Evolutionary conservation across 306 rosid genomes (phyloP).

Genomic region (Rosa multiflora): DNA sequence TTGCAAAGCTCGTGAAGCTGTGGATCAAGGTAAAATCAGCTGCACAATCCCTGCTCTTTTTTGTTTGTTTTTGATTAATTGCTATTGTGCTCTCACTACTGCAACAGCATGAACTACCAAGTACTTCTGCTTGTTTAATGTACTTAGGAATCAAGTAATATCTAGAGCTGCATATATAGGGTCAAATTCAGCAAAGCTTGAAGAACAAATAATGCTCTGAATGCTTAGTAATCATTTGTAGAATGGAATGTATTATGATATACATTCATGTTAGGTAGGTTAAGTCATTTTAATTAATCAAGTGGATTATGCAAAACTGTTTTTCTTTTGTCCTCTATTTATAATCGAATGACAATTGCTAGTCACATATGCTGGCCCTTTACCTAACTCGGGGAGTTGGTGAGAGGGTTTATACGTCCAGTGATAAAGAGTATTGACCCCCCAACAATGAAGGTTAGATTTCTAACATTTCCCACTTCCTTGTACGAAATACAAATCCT

Average conservation of each 20-base stretch:
- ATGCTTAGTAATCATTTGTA: neutral
- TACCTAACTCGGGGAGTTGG: neutral
- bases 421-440: neutral
- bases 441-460: neutral
- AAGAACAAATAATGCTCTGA: neutral
- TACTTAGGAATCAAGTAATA: neutral
- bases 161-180: neutral
- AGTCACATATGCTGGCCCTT: neutral
- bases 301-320: neutral
- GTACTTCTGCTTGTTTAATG: neutral
- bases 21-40: slow-evolving; percentile 42
- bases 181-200: neutral
- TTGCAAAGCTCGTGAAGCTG: slow-evolving; percentile 77
- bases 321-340: neutral
- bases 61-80: neutral
- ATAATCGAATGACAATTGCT: neutral
- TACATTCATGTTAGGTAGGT: neutral
- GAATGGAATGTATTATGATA: neutral
- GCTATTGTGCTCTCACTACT: neutral
- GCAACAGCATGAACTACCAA: neutral
- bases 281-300: neutral
- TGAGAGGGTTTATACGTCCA: neutral
- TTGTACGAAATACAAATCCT: neutral
- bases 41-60: neutral
- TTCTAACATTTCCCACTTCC: neutral